Evolutionary conservation across 1,284 basidiomycete species (phyloP), one percentile per base, ranked within the genome.

Genomic region (Cystobasidium slooffiae): DNA sequence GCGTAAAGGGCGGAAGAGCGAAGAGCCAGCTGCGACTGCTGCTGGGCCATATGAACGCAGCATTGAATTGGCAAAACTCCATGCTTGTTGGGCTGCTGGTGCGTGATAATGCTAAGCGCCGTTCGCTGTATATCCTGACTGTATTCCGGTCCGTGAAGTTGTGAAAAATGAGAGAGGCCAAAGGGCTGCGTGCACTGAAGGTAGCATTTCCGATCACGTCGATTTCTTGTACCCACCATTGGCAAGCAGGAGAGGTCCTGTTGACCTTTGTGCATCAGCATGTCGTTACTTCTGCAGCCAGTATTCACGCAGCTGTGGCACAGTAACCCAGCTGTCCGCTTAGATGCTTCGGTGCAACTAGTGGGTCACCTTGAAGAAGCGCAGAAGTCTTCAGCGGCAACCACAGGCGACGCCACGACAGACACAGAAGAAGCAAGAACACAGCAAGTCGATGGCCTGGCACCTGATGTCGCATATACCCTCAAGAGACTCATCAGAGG

Each of bases 391-490:
- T 85, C 31, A 84, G 89, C 65, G 88, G 79, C 53, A 84, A 84
- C 4, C 39, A 63, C 24, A 43, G 86, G 88, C 44, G 84, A 84
- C 7, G 86, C 87, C 6, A 86, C 86, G 18, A 80, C 83, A 44
- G 87, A 83, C 80, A 68, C 80, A 52, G 47, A 82, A 76, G 80
- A 74, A 77, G 81, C 81, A 76, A 85, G 82, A 76, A 80, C 75
- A 59, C 80, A 76, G 67, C 77, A 85, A 49, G 82, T 92, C 77
- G 80, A 81, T 12, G 80, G 89, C 67, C 94, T 95, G 82, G 90
- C 92, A 5, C 89, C 90, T 77, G 94, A 97, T 84, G 92, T 95
- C 0, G 88, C 91, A 6, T 97, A 97, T 81, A 91, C 92, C 6
- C 88, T 97, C 79, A 88, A 92, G 75, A 84, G 94, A 46, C 86